Evolutionary conservation across 2,329 filamentous ascomycete species (phyloP), one percentile per base, ranked within the genome.

Genomic region (Fusarium xylarioides): DNA sequence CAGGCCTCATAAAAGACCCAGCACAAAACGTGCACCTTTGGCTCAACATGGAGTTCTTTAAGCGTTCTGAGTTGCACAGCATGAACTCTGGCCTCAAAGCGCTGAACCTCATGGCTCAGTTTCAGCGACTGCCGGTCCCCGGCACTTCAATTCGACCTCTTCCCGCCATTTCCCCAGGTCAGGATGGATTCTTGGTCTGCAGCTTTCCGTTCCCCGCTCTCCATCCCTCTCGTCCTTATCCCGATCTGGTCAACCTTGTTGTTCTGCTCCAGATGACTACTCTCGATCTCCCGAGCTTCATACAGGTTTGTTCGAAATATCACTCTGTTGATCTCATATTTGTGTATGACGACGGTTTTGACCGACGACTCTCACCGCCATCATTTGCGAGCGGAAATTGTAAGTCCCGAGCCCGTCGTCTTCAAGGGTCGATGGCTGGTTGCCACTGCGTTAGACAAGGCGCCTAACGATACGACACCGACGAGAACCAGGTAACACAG

Each of bases 371-470:
- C 60, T 72, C 64, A 72, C 64, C 56, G 70, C 64, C 34, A 55
- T 49, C 30, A 28, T 34, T 49, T 26, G 18, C 42, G 12, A 40
- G 18, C 47, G 53, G 35, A 40, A 55, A 21, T 23, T 46, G 28
- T 35, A 53, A 43, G 28, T 56, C 54, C 42, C 44, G 64, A 30
- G 35, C 35, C 47, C 40, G 43, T 65, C n/a, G 54, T 54, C 26
- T 43, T 46, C 18, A 30, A 56, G 38, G 21, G 32, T 46, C 32
- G n/a, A 53, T 61, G 63, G 44, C 46, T 67, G 58, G 68, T 55
- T 53, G 37, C 55, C 46, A 68, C 55, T 44, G n/a, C 34, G 59
- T 68, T 49, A 37, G 54, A 68, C 59, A 68, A 44, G 64, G 68
- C 54, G 58, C 23, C 40, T 37, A 50, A 44, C 16, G 26, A 38